Evolutionary conservation across 768 basidiomycete species (phyloP).

Genomic region (Lactarius sanguifluus): DNA sequence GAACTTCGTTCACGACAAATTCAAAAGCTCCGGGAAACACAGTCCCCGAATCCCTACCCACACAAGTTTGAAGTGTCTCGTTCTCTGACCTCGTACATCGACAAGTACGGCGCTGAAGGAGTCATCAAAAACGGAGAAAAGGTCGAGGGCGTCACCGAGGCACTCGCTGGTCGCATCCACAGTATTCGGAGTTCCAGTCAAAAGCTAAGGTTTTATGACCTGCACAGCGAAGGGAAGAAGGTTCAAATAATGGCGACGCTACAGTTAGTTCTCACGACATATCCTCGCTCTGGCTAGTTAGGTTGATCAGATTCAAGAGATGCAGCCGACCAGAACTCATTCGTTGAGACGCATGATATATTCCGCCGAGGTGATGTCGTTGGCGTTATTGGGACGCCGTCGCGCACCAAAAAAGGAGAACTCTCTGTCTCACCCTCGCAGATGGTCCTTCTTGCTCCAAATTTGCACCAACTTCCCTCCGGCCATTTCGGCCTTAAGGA

Average conservation of each 20-base stretch:
- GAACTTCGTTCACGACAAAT: slow-evolving; percentile 90
- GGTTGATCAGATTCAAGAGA: slow-evolving; percentile 46
- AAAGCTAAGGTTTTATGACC: slow-evolving; percentile 92
- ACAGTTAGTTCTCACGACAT: slow-evolving; percentile 51
- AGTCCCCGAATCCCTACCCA: slow-evolving; percentile 92
- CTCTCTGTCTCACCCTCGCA: slow-evolving; percentile 81
- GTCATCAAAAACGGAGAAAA: slow-evolving; percentile 66
- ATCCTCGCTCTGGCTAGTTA: neutral
- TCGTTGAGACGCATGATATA: slow-evolving; percentile 71
- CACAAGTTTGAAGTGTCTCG: slow-evolving; percentile 95
- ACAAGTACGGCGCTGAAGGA: slow-evolving; percentile 69
- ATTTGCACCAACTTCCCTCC: slow-evolving; percentile 93
- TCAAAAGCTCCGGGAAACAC: slow-evolving; percentile 77
- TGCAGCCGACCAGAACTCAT: slow-evolving; percentile 59
- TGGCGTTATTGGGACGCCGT: slow-evolving; percentile 85
- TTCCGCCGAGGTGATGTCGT: slow-evolving; percentile 97
- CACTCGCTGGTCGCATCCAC: slow-evolving; percentile 88
- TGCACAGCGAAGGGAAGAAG: slow-evolving; percentile 88
- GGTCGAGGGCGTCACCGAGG: slow-evolving; percentile 56
- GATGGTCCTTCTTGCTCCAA: slow-evolving; percentile 90
- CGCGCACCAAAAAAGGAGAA: slow-evolving; percentile 94
- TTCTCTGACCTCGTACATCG: slow-evolving; percentile 73
- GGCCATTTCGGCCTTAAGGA: slow-evolving; percentile 94
- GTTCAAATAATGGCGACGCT: slow-evolving; percentile 94
- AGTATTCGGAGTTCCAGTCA: slow-evolving; percentile 79